These are phyloP conservation scores for Babesia ovata DNA, from an alignment of 169 alveolate genomes.

Conservation along the genomic window DNA sequence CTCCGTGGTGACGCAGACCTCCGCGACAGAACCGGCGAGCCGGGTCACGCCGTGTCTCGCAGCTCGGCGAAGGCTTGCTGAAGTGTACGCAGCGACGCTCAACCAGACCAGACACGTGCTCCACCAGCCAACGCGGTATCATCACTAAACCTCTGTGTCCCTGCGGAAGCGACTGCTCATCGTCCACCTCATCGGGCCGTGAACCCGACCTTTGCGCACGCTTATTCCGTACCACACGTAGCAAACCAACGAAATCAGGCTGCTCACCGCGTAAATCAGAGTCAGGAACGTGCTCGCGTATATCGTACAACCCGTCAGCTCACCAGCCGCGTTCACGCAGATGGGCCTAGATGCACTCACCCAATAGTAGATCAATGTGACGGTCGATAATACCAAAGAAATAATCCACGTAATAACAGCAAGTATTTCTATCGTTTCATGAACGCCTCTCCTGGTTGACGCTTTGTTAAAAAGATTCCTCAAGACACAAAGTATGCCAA, in stretches of 20 bases:
- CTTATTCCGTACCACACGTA: slow-evolving; percentile 14
- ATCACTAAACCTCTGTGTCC: neutral
- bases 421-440: neutral
- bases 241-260: slow-evolving; percentile 22
- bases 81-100: slow-evolving; percentile 40
- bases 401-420: slow-evolving; percentile 24
- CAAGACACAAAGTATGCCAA: neutral
- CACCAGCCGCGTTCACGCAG: slow-evolving; percentile 52
- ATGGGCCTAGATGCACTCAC: slow-evolving; percentile 2
- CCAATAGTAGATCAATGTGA: slow-evolving; percentile 11
- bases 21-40: slow-evolving; percentile 34
- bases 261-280: neutral
- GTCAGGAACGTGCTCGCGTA: neutral
- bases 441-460: too few relatives aligned
- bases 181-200: neutral
- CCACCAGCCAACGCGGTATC: slow-evolving; percentile 9
- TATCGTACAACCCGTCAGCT: slow-evolving; percentile 6
- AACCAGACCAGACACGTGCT: slow-evolving; percentile 19
- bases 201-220: neutral
- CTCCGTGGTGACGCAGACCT: slow-evolving; percentile 63
- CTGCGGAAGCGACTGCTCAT: too few relatives aligned
- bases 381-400: slow-evolving; percentile 13
- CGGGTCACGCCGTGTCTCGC: neutral
- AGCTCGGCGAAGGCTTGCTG: slow-evolving; percentile 42
- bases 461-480: too few relatives aligned